phyloP scores from a whole-genome alignment of 768 basidiomycete genomes.

The Trametes elegans region DNA sequence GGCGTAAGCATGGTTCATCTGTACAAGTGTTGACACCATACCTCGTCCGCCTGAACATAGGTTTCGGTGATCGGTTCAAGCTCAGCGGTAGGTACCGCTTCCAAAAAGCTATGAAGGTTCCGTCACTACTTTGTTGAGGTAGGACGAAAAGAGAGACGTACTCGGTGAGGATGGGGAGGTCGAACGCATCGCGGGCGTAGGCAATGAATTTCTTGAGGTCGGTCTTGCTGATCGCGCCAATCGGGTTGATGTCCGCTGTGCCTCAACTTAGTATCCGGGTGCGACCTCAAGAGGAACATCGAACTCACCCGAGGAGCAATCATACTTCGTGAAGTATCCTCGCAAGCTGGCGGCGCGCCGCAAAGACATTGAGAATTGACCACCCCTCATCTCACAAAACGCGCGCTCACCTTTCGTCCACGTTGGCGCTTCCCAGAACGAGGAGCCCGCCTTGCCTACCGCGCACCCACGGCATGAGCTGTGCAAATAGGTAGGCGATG shows the following conservation, averaged over 20 bases:
- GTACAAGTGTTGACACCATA: conserved; percentile 27
- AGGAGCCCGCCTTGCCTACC: conserved; percentile 83
- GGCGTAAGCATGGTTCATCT: neutral
- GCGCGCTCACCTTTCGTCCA: conserved; percentile 83
- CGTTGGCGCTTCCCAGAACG: conserved; percentile 97
- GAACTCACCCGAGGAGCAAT: conserved; percentile 79
- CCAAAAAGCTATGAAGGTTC: conserved; percentile 71
- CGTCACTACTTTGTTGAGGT: neutral
- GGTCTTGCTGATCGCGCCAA: conserved; percentile 96
- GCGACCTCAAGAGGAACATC: neutral
- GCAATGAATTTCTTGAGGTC: conserved; percentile 96
- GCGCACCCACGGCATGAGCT: conserved; percentile 89
- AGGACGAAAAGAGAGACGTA: conserved; percentile 31
- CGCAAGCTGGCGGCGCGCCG: conserved; percentile 60
- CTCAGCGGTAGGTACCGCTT: conserved; percentile 93
- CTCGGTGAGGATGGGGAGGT: conserved; percentile 82
- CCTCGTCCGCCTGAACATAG: conserved; percentile 96
- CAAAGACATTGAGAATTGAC: neutral
- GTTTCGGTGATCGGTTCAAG: conserved; percentile 92
- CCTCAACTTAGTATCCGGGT: neutral
- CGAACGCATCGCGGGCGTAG: conserved; percentile 74
- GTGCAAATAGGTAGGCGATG: conserved; percentile 90
- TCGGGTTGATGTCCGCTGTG: conserved; percentile 94
- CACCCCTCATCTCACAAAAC: neutral
- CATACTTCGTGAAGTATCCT: conserved; percentile 97